Evolutionary conservation across 2,329 filamentous ascomycete genomes (phyloP).

Genomic region (Dactylellina parvicollis): DNA sequence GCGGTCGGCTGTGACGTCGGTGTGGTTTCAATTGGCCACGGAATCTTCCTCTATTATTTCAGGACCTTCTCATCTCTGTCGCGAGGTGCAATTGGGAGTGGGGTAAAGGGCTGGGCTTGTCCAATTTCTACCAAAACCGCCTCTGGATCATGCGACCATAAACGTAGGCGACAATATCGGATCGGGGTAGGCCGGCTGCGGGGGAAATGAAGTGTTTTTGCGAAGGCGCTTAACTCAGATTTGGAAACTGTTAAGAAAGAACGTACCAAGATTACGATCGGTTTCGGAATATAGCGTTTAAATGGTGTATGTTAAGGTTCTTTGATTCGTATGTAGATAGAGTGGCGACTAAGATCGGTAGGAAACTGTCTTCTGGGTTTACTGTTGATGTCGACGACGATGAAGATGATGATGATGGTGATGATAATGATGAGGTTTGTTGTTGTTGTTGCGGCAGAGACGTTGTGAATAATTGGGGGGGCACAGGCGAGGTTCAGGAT

Average conservation of each 20-base stretch:
- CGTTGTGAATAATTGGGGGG: slow-evolving; percentile 5
- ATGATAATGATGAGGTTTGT: not conserved
- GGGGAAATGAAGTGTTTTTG: slow-evolving; percentile 44
- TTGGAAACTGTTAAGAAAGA: slow-evolving; percentile 15
- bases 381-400: too few relatives aligned
- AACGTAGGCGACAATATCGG: slow-evolving; percentile 1
- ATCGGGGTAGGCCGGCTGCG: slow-evolving; percentile 13
- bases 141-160: slow-evolving; percentile 4
- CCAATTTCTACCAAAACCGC: not conserved
- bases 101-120: not conserved
- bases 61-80: slow-evolving; percentile 22
- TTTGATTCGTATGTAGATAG: not conserved
- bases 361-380: too few relatives aligned
- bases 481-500: slow-evolving; percentile 33
- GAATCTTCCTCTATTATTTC: slow-evolving; percentile 21
- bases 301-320: not conserved
- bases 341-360: too few relatives aligned
- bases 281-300: not conserved
- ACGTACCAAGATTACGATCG: slow-evolving; percentile 25
- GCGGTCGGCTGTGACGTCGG: slow-evolving; percentile 36
- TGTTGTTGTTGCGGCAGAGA: not conserved
- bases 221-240: slow-evolving; percentile 44
- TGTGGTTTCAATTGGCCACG: slow-evolving; percentile 38
- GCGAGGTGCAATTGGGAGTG: slow-evolving; percentile 23
- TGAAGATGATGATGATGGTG: too few relatives aligned